Base-by-base conservation (phyloP, 805 yeast genomes). In the Yarrowia keelungensis region DNA sequence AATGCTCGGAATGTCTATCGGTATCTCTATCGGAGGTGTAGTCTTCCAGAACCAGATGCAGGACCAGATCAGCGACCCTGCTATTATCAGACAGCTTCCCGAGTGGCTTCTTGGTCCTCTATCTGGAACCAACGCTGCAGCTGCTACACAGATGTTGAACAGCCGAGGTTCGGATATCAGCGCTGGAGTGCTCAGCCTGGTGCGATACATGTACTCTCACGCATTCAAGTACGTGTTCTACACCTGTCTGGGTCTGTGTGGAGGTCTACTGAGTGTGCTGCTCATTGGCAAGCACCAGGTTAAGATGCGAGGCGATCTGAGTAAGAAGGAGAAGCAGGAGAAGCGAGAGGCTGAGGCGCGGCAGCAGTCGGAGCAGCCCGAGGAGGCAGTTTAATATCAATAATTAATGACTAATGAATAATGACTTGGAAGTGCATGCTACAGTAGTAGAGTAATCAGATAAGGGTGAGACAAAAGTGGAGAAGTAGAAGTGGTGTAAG, bases 11-110 rank as follows among this genome's bases (percentile, higher is more conserved):
- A 61, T 73, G 53, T 75, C 83, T 0, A 70, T 85, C 16, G 84
- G 84, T 22, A 83, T 84, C 53, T 79, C 87, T 1, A 46, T 85
- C 38, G 81, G 83, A 35, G 78, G 83, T 3, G 79, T 77, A 46
- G 74, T 83, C 19, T 79, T 82, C 3, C 84, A 82, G 69, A 77
- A 80, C n/a, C 79, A 80, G 9, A 82, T 81, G 67, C 56, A 62
- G 47, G 46, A 62, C 26, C 70, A 49, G 50, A 50, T 62, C 56
- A 41, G 32, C 26, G 54, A 47, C 5, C 67, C 67, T 14, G 56
- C 43, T 8, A 49, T 62, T 26, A 38, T 49, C 12, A 2, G 8
- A 7, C 67, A 62, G 39, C 56, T 62, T 26, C 67, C 67, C 4
- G 16, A 38, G n/a, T 36, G 47, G 56, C 56, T 62, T 9, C 56